Evolutionary conservation across 495 filamentous ascomycete species (phyloP).

Genomic region (Corynascus novoguineensis): DNA sequence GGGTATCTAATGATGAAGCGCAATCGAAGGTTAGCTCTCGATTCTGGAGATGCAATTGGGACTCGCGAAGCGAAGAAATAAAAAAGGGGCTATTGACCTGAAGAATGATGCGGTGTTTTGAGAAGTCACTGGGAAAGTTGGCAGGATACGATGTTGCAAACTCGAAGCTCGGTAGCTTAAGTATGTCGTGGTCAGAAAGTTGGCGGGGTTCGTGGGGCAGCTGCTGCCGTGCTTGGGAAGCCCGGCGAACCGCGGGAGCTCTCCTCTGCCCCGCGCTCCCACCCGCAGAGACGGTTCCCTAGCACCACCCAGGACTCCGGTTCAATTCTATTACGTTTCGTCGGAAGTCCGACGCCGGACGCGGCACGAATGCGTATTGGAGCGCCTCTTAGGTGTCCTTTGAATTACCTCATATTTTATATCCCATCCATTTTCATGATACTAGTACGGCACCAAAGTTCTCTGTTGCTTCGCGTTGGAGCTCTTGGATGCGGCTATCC

Average conservation of each 20-base stretch:
- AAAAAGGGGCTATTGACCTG: constrained; percentile 2
- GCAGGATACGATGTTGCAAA: constrained; percentile 9
- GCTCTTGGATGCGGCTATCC: neutral
- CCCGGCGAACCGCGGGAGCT: neutral
- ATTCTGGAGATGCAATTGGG: too few species aligned
- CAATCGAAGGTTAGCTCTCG: constrained; percentile 14
- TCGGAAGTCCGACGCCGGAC: neutral
- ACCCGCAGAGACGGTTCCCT: neutral
- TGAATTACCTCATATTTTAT: too few species aligned
- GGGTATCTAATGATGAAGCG: constrained; percentile 12
- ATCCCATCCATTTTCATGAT: too few species aligned
- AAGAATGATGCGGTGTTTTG: neutral
- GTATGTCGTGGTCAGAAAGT: neutral
- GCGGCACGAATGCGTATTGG: too few species aligned
- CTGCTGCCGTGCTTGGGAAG: neutral
- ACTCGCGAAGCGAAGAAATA: neutral
- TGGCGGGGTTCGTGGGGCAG: constrained; percentile 12
- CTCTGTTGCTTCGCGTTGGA: too few species aligned
- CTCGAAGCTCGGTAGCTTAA: constrained; percentile 6
- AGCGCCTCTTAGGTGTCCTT: too few species aligned
- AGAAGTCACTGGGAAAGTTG: neutral
- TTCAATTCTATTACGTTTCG: neutral
- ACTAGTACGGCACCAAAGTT: neutral
- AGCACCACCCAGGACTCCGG: neutral
- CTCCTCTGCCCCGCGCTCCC: constrained; percentile 9